Evolutionary conservation across 768 basidiomycete genomes (phyloP), one percentile per base, ranked within the genome.

Genomic region (Tylopilus sp.): DNA sequence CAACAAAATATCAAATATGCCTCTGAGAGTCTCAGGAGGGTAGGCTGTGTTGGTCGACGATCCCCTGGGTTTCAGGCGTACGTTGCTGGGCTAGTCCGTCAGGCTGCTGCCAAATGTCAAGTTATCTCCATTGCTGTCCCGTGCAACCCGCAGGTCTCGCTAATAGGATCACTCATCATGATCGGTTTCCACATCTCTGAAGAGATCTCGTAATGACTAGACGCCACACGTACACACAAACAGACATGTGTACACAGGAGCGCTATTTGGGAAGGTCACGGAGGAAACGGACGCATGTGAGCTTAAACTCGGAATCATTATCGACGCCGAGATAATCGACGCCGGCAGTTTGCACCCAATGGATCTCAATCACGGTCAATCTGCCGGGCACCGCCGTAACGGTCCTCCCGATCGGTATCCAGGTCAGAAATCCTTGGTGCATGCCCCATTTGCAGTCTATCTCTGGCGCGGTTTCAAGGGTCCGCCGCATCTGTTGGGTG

Each of bases 301-400:
- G 48, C 50, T 59, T 64, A 60, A 55, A 58, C 42, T 52, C 57
- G 68, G 66, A 33, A 55, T 58, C 53, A 57, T 48, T 65, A 59
- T 40, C 50, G 55, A 51, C 55, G 33, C 56, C 50, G 51, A 53
- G 57, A 51, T 59, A 63, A 56, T 61, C 45, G 39, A 53, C 49
- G 48, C 46, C 55, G 57, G 63, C 47, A 52, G 44, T 28, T 28
- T 28, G 26, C 26, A 28, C 26, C 38, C 52, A 50, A 52, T 44
- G 23, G 26, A 52, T 43, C 47, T 53, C 36, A 62, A 53, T 57
- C 51, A 59, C 52, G 49, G 52, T 47, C 47, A 18, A 38, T 48
- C 52, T 56, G 48, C 63, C 58, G 62, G 63, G 64, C 47, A 22
- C 64, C 64, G 47, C 62, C 63, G 62, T 60, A 15, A 55, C 60